Conservation (phyloP, 345 rosid species). For the Arabis alpina region DNA sequence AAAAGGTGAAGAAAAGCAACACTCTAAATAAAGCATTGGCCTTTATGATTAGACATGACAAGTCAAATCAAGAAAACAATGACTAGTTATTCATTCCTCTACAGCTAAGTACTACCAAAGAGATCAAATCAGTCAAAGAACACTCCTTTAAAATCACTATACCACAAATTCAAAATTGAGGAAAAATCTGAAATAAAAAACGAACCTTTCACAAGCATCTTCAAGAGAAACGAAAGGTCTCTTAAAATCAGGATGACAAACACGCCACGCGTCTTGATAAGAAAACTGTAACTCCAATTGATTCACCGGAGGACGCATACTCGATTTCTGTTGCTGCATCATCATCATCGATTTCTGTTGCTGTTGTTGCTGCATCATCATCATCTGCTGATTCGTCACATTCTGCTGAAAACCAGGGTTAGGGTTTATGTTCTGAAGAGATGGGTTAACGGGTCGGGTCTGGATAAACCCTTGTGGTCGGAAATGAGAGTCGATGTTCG, state of each 20-base stretch:
- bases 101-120: background rate
- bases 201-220: slow-evolving; percentile 94
- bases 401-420: slow-evolving; percentile 49
- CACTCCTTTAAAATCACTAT: background rate
- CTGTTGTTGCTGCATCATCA: slow-evolving; percentile 40
- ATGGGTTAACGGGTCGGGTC: slow-evolving; percentile 52
- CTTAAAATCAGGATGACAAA: slow-evolving; percentile 87
- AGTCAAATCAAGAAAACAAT: background rate
- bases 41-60: slow-evolving; percentile 15
- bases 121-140: slow-evolving; percentile 1
- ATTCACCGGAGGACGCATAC: slow-evolving; percentile 65
- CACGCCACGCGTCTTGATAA: slow-evolving; percentile 94
- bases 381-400: slow-evolving; percentile 39
- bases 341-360: slow-evolving; percentile 51
- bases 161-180: background rate
- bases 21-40: slow-evolving; percentile 8
- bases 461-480: slow-evolving; percentile 58
- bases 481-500: slow-evolving; percentile 70
- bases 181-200: background rate
- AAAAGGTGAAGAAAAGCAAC: background rate
- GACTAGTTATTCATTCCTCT: too few relatives aligned
- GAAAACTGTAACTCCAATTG: slow-evolving; percentile 86
- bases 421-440: slow-evolving; percentile 49
- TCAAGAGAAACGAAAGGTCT: slow-evolving; percentile 86
- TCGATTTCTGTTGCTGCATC: slow-evolving; percentile 45